phyloP scores from a whole-genome alignment of 2,329 filamentous ascomycete genomes.

The Tympanopsis confertula region DNA sequence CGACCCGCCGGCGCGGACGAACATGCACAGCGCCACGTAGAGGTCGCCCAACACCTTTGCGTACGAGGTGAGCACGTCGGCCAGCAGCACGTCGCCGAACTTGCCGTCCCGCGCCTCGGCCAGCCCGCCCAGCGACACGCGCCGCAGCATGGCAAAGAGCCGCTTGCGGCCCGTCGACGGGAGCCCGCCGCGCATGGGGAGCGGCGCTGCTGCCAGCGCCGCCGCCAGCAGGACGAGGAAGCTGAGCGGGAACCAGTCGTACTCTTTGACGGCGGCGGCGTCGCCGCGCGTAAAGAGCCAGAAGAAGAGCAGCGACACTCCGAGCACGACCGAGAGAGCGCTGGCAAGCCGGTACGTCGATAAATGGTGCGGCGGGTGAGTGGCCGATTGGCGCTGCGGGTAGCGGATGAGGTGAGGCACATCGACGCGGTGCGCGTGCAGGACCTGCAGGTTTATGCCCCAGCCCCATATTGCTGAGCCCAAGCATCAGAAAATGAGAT shows the following conservation, averaged over 20 bases:
- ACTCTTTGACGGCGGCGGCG: not conserved
- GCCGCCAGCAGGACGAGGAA: slow-evolving; percentile 13
- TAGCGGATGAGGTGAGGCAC: not conserved
- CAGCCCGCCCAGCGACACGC: not conserved
- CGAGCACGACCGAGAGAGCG: not conserved
- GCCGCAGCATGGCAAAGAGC: not conserved
- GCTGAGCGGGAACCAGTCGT: not conserved
- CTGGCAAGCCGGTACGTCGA: not conserved
- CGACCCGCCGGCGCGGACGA: not conserved
- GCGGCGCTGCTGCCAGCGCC: slow-evolving; percentile 63
- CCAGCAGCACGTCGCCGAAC: not conserved
- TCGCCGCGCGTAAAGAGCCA: not conserved
- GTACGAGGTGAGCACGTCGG: not conserved
- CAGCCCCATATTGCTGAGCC: not conserved
- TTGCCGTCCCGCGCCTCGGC: slow-evolving; percentile 24
- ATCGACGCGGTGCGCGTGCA: not conserved
- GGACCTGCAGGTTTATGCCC: not conserved
- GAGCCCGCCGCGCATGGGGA: slow-evolving; percentile 35
- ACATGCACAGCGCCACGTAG: slow-evolving; percentile 1
- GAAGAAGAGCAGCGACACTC: not conserved
- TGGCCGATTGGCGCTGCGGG: not conserved
- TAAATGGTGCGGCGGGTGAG: not conserved
- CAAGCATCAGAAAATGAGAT: not conserved
- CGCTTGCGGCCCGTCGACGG: not conserved
- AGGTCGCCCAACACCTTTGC: not conserved